Evolutionary conservation across 1,284 basidiomycete species (phyloP).

Genomic region (Heterobasidion occidentale): DNA sequence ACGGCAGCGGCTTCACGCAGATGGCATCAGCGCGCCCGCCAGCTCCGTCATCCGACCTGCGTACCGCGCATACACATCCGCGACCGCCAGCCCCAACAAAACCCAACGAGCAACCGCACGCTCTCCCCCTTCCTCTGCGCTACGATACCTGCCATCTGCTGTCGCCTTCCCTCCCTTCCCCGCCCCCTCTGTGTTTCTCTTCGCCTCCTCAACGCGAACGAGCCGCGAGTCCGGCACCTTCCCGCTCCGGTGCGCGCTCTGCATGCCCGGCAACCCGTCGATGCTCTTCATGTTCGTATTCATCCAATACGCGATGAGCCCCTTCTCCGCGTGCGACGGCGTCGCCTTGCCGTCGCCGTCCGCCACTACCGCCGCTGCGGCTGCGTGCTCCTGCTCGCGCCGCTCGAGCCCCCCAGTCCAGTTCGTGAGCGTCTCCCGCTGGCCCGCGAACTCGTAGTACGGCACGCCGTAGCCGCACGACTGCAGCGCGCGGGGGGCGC

Average conservation of each 20-base stretch:
- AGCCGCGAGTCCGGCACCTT: conserved; percentile 4
- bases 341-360: conserved; percentile 2
- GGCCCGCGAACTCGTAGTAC: conserved; percentile 35
- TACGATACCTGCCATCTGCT: neutral
- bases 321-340: conserved; percentile 17
- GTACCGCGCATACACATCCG: conserved; percentile 5
- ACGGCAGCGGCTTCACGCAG: neutral
- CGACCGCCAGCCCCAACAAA: conserved; percentile 13
- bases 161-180: neutral
- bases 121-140: neutral
- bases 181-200: neutral
- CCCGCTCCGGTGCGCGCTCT: conserved; percentile 8
- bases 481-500: conserved; percentile 19
- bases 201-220: neutral
- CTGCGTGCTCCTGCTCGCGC: conserved; percentile 14
- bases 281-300: conserved; percentile 35
- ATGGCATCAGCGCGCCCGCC: neutral
- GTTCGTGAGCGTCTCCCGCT: conserved; percentile 32
- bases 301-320: conserved; percentile 39
- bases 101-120: conserved; percentile 11
- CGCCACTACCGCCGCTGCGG: neutral
- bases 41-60: neutral
- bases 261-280: conserved; percentile 34
- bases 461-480: conserved; percentile 50
- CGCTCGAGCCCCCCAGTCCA: conserved; percentile 22